Evolutionary conservation across 2,329 filamentous ascomycete species (phyloP).

Genomic region (Calonectria pseudoreteaudii): DNA sequence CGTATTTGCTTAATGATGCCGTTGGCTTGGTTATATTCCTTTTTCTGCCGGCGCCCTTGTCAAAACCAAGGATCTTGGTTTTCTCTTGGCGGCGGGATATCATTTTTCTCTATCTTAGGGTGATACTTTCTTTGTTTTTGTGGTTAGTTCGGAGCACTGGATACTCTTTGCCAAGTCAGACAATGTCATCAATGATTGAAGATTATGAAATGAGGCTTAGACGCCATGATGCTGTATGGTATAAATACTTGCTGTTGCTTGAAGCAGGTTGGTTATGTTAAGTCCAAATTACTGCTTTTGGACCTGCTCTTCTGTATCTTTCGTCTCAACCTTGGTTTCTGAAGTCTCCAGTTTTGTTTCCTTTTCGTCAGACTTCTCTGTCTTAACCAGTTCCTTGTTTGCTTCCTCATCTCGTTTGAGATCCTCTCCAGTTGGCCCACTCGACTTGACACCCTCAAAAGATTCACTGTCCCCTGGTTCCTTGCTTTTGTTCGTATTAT

Average conservation of each 20-base stretch:
- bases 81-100: not conserved
- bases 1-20: not conserved
- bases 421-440: conserved; percentile 52
- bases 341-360: not conserved
- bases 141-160: not conserved
- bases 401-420: conserved; percentile 34
- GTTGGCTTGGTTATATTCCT: not conserved
- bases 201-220: not conserved
- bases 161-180: not conserved
- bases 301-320: not conserved
- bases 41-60: not conserved
- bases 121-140: not conserved
- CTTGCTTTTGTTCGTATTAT: conserved; percentile 15
- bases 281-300: not conserved
- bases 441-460: conserved; percentile 50
- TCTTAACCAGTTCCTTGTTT: conserved; percentile 11
- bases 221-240: not conserved
- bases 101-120: not conserved
- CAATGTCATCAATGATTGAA: not conserved
- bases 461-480: conserved; percentile 35
- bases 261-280: not conserved
- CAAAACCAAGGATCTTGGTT: not conserved
- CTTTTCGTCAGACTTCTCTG: not conserved
- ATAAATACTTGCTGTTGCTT: not conserved
- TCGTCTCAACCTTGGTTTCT: not conserved